These are phyloP conservation scores for Aspergillus pseudoterreus DNA, from an alignment of 2,329 filamentous ascomycete species.

Conservation along the genomic window DNA sequence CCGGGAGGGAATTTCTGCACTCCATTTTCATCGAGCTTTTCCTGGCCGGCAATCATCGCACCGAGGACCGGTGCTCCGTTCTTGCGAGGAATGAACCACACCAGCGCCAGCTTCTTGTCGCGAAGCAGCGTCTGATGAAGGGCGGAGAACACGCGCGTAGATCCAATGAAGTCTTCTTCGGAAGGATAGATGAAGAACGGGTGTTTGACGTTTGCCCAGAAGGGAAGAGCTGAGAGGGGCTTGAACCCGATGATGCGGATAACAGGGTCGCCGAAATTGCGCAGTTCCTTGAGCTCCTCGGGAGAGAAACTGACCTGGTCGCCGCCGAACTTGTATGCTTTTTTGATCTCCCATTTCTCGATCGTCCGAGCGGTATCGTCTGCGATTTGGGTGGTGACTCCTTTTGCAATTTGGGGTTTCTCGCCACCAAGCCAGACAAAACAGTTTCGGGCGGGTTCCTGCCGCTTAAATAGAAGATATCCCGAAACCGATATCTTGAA, in stretches of 20 bases:
- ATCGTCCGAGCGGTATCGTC: constrained; percentile 74
- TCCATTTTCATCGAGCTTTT: constrained; percentile 61
- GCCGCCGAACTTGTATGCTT: constrained; percentile 93
- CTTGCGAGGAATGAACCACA: constrained; percentile 81
- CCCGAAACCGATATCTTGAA: constrained; percentile 89
- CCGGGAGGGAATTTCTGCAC: constrained; percentile 74
- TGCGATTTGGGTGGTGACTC: constrained; percentile 70
- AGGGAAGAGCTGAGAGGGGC: constrained; percentile 65
- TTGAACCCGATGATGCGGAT: constrained; percentile 96
- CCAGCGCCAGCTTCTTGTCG: constrained; percentile 75
- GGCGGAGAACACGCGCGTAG: constrained; percentile 86
- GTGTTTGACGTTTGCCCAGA: constrained; percentile 82
- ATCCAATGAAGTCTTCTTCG: constrained; percentile 85
- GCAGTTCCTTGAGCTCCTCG: constrained; percentile 75
- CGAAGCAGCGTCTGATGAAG: constrained; percentile 81
- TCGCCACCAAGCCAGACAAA: constrained; percentile 90
- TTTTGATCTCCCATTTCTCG: constrained; percentile 77
- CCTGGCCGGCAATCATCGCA: constrained; percentile 73
- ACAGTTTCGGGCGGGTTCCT: constrained; percentile 74
- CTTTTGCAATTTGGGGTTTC: constrained; percentile 71
- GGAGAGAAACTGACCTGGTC: constrained; percentile 81
- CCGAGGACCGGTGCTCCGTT: constrained; percentile 78
- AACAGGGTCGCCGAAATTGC: constrained; percentile 74
- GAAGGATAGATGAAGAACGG: constrained; percentile 92
- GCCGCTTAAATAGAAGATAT: constrained; percentile 82